Conservation (phyloP, 2,329 filamentous ascomycete genomes). For the Chrysoporthe deuterocubensis region DNA sequence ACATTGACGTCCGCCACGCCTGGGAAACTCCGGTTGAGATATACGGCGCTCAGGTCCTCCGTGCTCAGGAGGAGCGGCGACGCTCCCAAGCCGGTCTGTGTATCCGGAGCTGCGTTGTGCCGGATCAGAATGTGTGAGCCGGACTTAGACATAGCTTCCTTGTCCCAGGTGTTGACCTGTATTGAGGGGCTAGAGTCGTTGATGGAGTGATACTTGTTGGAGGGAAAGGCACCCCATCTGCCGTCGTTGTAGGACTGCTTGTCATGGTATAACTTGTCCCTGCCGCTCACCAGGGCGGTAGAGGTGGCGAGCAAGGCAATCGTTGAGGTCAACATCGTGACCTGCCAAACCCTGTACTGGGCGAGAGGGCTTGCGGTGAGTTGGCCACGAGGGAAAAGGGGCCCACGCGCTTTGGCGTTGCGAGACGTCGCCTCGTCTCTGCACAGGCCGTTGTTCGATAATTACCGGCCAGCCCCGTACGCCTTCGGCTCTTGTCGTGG, state of each 20-base stretch:
- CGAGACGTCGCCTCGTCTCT: background rate
- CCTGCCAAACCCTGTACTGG: background rate
- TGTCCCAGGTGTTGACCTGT: constrained; percentile 40
- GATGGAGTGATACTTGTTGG: constrained; percentile 40
- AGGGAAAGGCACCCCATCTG: constrained; percentile 35
- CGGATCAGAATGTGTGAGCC: constrained; percentile 41
- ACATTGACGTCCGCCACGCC: constrained; percentile 34
- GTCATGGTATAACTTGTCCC: constrained; percentile 27
- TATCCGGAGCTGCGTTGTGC: constrained; percentile 22
- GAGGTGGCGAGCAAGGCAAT: background rate
- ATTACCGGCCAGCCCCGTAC: background rate
- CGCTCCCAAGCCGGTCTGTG: constrained; percentile 22
- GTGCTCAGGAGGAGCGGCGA: constrained; percentile 43
- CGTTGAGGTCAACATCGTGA: constrained; percentile 7
- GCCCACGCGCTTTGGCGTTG: background rate
- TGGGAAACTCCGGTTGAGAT: constrained; percentile 40
- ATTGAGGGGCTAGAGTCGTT: constrained; percentile 40
- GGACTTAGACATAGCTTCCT: constrained; percentile 32
- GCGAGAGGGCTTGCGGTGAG: background rate
- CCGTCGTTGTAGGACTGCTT: constrained; percentile 37
- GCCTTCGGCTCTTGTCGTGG: too few species aligned
- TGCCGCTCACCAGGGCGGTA: background rate
- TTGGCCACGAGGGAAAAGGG: background rate
- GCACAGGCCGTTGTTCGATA: background rate
- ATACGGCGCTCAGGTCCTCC: constrained; percentile 44